A percentile compares a stretch with the other conserved stretches of the same genome.
Evolutionary conservation across 805 yeast genomes (phyloP).

Genomic region (Kregervanrija pseudodelftensis): DNA sequence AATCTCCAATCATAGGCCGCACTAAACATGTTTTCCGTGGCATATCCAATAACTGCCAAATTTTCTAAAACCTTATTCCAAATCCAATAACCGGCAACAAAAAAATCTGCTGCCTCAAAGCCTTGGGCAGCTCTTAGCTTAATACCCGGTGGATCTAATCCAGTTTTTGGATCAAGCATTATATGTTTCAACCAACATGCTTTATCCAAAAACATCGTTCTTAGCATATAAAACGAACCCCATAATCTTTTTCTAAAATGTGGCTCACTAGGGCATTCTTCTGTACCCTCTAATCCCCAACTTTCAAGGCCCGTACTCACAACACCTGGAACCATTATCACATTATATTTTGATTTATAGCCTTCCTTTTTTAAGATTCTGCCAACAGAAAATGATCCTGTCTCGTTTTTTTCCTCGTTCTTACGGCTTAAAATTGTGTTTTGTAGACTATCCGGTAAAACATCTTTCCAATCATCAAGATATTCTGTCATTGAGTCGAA

Average conservation of each 20-base stretch:
- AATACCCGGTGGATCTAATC: conserved; percentile 82
- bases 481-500: conserved; percentile 53
- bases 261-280: conserved; percentile 72
- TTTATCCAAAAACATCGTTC: conserved; percentile 87
- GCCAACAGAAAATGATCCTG: conserved; percentile 89
- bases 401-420: conserved; percentile 41
- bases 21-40: conserved; percentile 80
- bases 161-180: conserved; percentile 84
- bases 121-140: conserved; percentile 90
- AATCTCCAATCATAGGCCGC: conserved; percentile 97
- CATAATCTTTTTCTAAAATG: conserved; percentile 90
- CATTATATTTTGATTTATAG: conserved; percentile 60
- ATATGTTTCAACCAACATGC: conserved; percentile 90
- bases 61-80: conserved; percentile 97
- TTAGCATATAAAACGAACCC: conserved; percentile 95
- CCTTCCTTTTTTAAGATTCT: conserved; percentile 45
- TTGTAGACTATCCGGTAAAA: conserved; percentile 60
- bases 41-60: conserved; percentile 89
- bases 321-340: conserved; percentile 92
- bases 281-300: conserved; percentile 76
- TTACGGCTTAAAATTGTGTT: conserved; percentile 53
- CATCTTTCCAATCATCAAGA: conserved; percentile 67
- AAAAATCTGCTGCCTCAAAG: conserved; percentile 93
- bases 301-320: conserved; percentile 91
- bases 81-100: conserved; percentile 97